Base-by-base conservation (phyloP, 2,329 filamentous ascomycete species). In the Trichophyton simii region DNA sequence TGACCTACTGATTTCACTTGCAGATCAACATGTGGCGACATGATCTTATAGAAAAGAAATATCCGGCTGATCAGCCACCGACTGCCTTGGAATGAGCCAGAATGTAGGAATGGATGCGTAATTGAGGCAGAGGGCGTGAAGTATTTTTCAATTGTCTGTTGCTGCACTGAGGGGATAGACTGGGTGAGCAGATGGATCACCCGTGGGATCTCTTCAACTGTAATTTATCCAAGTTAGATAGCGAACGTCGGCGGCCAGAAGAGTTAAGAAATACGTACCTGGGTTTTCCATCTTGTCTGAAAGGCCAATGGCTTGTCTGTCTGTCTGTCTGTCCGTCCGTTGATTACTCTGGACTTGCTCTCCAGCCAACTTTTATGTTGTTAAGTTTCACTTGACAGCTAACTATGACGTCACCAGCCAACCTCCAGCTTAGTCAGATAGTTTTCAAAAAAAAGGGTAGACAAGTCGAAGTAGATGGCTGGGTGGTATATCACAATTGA, bases 31-130 rank as follows among this genome's bases (percentile, higher is more conserved):
- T 79, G 77, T 0, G 91, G 91, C 64, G 85, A 89, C 70, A 95
- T 78, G 65, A 92, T 87, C 69, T 90, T 89, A 74, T 95, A 92
- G 88, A 87, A 91, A 46, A 84, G 83, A 69, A 89, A 95, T 61
- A 95, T 86, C 66, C 80, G 79, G 57, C 82, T 76, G 18, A 95
- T 79, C 4, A 88, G 70, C 74, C 80, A 83, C 50, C 88, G 80
- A 8, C 87, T 91, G 65, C 86, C 82, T 9, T 75, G 68, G 66
- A 80, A 82, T 63, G 73, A 77, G 50, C 77, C 78, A 1, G 89
- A 88, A 11, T 84, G 82, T 68, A 87, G 91, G 71, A 92, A 87
- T 0, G 89, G 89, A 66, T 95, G 89, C 2, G 82, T 80, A 70
- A 95, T 94, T 34, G 83, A 81, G 7, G 88, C 87, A 68, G 86